Percentiles rank a stretch among this genome's conserved stretches.
Conservation (phyloP, 345 rosid species). For the Angophora floribunda region DNA sequence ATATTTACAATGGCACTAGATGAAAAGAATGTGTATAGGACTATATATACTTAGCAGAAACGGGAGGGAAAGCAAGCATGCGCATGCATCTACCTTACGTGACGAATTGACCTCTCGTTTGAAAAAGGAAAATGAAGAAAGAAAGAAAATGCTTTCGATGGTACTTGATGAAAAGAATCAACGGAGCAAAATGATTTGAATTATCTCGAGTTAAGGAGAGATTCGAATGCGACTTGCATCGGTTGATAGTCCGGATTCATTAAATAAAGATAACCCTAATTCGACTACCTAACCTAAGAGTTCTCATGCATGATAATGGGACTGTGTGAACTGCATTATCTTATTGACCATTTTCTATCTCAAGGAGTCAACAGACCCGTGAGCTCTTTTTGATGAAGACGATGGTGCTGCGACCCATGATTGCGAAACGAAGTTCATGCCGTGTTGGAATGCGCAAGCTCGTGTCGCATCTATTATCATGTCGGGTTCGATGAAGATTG, state of each 20-base stretch:
- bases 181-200: fast-evolving
- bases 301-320: not conserved
- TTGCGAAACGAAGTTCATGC: not conserved
- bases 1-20: not conserved
- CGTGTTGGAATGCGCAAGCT: not conserved
- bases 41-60: not conserved
- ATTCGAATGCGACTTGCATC: not conserved
- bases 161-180: not conserved
- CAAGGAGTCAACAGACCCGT: not conserved
- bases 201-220: not conserved
- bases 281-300: not conserved
- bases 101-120: fast-evolving
- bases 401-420: not conserved
- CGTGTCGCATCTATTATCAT: not conserved
- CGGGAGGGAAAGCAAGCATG: not conserved
- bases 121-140: not conserved
- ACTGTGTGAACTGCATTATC: not conserved
- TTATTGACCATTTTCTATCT: no score
- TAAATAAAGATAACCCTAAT: not conserved
- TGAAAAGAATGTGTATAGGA: not conserved
- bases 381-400: not conserved
- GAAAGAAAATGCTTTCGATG: not conserved
- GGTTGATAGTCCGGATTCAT: not conserved
- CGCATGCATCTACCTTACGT: not conserved
- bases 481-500: not conserved